Evolutionary conservation across 306 rosid genomes (phyloP).

Genomic region (Carpinus fangiana): DNA sequence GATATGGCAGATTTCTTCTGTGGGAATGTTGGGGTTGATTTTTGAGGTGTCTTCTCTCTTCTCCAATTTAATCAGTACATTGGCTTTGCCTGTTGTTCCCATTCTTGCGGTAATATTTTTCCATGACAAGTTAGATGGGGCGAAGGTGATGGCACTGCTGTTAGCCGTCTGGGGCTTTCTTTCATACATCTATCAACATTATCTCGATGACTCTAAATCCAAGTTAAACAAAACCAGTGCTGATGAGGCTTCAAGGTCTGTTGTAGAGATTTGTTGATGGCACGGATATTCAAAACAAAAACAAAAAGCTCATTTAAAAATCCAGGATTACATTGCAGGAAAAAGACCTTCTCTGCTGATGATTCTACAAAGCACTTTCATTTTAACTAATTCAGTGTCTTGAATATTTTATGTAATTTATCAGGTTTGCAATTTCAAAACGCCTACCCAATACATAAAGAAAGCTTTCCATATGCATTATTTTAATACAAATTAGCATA

Average conservation of each 20-base stretch:
- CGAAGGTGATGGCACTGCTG: constrained; percentile 51
- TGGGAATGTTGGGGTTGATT: constrained; percentile 61
- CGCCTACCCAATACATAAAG: too few relatives aligned
- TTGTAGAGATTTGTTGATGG: background rate
- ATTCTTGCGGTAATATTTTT: constrained; percentile 47
- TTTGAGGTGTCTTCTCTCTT: constrained; percentile 64
- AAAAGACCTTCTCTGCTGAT: background rate
- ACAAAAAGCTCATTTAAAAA: background rate
- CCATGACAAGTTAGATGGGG: constrained; percentile 54
- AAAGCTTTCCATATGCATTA: too few relatives aligned
- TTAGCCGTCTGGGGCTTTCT: constrained; percentile 65
- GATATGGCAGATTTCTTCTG: constrained; percentile 52
- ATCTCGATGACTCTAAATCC: constrained; percentile 41
- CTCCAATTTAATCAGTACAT: constrained; percentile 49
- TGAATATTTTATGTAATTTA: too few relatives aligned
- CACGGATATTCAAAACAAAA: background rate
- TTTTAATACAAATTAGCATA: too few relatives aligned
- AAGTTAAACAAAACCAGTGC: constrained; percentile 26
- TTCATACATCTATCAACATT: constrained; percentile 59
- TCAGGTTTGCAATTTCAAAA: too few relatives aligned
- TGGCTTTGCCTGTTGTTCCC: constrained; percentile 49
- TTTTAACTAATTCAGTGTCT: too few relatives aligned
- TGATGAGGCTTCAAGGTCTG: constrained; percentile 24
- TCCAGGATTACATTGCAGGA: background rate
- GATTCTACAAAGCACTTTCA: background rate